Evolutionary conservation across 2,329 filamentous ascomycete species (phyloP).

Genomic region (Phialophora expanda): DNA sequence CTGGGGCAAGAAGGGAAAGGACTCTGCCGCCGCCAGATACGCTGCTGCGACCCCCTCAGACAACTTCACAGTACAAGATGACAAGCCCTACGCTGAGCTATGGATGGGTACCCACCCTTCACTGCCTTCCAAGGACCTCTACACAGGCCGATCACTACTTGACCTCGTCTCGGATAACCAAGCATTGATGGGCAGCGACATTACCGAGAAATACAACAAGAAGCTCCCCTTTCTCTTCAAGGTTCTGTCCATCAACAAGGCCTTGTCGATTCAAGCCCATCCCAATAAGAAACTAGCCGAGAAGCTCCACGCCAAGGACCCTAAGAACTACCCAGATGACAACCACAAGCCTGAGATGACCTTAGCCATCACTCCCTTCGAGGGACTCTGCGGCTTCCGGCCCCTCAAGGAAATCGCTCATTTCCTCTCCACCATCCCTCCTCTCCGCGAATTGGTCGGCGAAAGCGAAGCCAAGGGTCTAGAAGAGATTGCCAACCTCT

Average conservation of each 20-base stretch:
- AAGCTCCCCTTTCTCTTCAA: slow-evolving; percentile 98
- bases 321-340: slow-evolving; percentile 96
- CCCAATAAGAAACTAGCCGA: slow-evolving; percentile 95
- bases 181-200: slow-evolving; percentile 74
- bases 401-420: slow-evolving; percentile 84
- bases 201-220: slow-evolving; percentile 74
- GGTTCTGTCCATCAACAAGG: slow-evolving; percentile 93
- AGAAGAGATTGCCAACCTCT: slow-evolving; percentile 58
- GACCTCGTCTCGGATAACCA: slow-evolving; percentile 88
- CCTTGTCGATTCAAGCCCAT: slow-evolving; percentile 95
- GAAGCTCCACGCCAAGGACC: slow-evolving; percentile 80
- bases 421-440: slow-evolving; percentile 72
- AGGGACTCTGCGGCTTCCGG: slow-evolving; percentile 93
- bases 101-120: slow-evolving; percentile 99
- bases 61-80: slow-evolving; percentile 76
- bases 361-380: slow-evolving; percentile 94
- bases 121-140: slow-evolving; percentile 87
- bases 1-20: slow-evolving; percentile 91
- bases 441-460: slow-evolving; percentile 71
- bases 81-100: slow-evolving; percentile 95
- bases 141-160: slow-evolving; percentile 81
- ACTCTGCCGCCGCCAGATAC: slow-evolving; percentile 87
- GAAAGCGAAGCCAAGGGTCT: slow-evolving; percentile 66
- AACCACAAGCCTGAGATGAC: slow-evolving; percentile 99
- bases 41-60: slow-evolving; percentile 80